These are phyloP conservation scores for Stevia rebaudiana DNA, from an alignment of 140 eudicot genomes.

Conservation along the genomic window DNA sequence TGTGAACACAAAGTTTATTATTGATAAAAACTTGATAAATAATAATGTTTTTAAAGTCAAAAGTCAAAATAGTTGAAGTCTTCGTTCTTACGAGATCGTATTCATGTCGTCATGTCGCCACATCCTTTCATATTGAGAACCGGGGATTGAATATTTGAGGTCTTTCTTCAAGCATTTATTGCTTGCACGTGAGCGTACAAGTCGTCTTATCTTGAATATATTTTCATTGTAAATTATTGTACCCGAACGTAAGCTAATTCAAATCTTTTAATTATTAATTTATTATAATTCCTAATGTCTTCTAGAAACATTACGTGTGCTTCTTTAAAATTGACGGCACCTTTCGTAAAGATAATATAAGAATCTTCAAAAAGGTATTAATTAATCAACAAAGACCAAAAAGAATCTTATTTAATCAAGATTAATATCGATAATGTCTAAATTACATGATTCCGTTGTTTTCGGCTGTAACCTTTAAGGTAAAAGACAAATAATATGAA, in stretches of 20 bases:
- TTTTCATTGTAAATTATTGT: not conserved
- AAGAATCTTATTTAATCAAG: not conserved
- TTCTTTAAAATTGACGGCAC: conserved; percentile 6
- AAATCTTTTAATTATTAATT: not conserved
- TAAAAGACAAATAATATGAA: not conserved
- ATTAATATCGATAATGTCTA: not conserved
- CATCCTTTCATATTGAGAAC: conserved; percentile 17
- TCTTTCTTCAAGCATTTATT: not conserved
- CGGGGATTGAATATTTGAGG: not conserved
- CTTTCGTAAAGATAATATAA: not conserved
- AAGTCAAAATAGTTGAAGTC: conserved; percentile 19
- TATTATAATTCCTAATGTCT: not conserved
- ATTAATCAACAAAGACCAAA: not conserved
- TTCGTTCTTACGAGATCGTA: conserved; percentile 1
- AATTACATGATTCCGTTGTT: not conserved
- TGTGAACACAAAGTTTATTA: not conserved
- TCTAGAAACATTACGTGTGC: conserved; percentile 13
- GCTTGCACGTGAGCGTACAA: conserved; percentile 26
- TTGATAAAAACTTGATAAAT: not conserved
- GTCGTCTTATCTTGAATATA: not conserved
- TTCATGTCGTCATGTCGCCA: conserved; percentile 17
- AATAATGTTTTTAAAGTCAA: not conserved
- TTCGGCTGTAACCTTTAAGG: not conserved
- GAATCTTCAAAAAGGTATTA: not conserved
- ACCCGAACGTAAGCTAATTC: too few relatives aligned